Evolutionary conservation across 2,329 filamentous ascomycete species (phyloP).

Genomic region (Lithohypha guttulata): DNA sequence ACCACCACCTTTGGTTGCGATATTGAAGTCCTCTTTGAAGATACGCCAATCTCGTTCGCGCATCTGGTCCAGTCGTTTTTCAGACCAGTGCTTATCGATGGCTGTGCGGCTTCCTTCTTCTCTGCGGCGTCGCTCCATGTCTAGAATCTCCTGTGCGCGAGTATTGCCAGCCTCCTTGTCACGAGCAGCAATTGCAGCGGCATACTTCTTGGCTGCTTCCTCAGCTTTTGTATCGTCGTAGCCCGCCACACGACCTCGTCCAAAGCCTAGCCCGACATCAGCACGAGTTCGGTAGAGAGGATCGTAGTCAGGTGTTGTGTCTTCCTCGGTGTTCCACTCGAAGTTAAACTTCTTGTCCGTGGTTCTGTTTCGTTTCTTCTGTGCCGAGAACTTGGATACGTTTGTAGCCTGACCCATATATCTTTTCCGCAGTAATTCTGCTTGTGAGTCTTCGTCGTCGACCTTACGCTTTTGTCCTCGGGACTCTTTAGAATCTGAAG

Average conservation of each 20-base stretch:
- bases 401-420: conserved; percentile 91
- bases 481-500: conserved; percentile 27
- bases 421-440: conserved; percentile 61
- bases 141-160: conserved; percentile 68
- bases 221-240: conserved; percentile 50
- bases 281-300: conserved; percentile 62
- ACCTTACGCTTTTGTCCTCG: conserved; percentile 35
- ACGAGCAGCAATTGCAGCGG: conserved; percentile 60
- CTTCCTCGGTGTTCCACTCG: conserved; percentile 91
- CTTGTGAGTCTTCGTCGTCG: conserved; percentile 54
- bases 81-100: conserved; percentile 88
- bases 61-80: conserved; percentile 89
- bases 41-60: conserved; percentile 97
- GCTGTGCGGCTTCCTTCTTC: conserved; percentile 62
- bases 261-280: conserved; percentile 55
- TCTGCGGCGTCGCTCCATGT: conserved; percentile 69
- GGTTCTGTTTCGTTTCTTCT: conserved; percentile 88
- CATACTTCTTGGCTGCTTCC: conserved; percentile 43
- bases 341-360: conserved; percentile 98
- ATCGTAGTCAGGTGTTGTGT: conserved; percentile 76
- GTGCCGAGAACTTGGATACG: conserved; percentile 77
- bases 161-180: conserved; percentile 66
- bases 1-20: conserved; percentile 79
- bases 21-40: conserved; percentile 98
- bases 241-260: conserved; percentile 55